Base-by-base conservation (phyloP, 129 eudicot genomes). In the Deinandra increscens region DNA sequence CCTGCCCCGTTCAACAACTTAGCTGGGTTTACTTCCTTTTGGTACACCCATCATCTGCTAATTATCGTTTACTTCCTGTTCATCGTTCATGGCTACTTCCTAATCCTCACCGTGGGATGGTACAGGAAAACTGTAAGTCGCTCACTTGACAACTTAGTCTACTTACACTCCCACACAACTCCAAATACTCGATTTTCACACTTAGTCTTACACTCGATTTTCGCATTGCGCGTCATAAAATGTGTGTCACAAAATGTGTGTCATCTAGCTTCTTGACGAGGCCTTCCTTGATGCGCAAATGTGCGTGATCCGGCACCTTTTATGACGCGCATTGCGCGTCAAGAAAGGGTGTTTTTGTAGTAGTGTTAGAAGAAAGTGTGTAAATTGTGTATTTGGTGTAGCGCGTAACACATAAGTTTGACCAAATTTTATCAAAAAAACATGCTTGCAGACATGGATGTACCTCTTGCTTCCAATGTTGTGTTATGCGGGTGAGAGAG, bases 31-130 rank as follows among this genome's bases (percentile, higher is more conserved):
- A 94, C 91, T 76, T 76, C 99, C 12, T 94, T 94, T 67, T 94
- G 99, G 99, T 94, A 94, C 69, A 81, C 99, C 9, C 99, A 94
- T 81, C 99, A 94, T 81, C 73, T 94, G 67, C 87, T 94, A 42
- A 77, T 78, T 11, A 18, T 94, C 41, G 97, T 83, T 18, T 94
- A 89, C 69, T 7, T 81, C 66, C 84, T 90, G 78, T 72, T 94
- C 75, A 70, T 87, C 71, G 19, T 77, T 46, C 99, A 94, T 72
- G 99, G 99, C 42, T 83, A 78, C 84, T 87, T 79, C 86, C 37
- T 94, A 20, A 53, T 89, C 80, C 81, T 89, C 80, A 86, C 88
- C 49, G 60, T 45, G 17, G 83, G 81, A 31, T 91, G 88, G 90
- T 76, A 65, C 54, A 78, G 79, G 51, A 94, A 80, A 72, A 94